Evolutionary conservation across 257 asterid genomes (phyloP), one percentile per base, ranked within the genome.

Genomic region (Euphrasia confusa): DNA sequence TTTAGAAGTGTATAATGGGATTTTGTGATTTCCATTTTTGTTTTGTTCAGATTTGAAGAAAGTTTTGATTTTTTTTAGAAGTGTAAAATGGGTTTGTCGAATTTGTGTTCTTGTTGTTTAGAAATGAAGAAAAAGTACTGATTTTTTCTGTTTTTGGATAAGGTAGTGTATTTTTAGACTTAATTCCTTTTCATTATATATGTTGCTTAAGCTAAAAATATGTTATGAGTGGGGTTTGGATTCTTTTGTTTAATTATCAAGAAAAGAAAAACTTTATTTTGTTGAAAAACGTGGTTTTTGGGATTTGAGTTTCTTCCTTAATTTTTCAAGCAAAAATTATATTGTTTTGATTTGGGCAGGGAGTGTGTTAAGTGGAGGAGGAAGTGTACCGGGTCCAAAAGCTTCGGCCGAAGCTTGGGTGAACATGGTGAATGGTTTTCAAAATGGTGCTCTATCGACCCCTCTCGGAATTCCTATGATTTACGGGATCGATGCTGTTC

Each of bases 301-400:
- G 53, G 14, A 35, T 58, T 13, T 60, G 32, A 18, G 32, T 65
- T 15, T 56, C 21, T 55, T 60, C 1, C 35, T 47, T 7, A 27
- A 26, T 48, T 64, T 17, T 54, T 15, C 7, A 50, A 3, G 18
- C 15, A 50, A 14, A n/a, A 50, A 50, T 21, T 21, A 21, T 0
- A 50, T 1, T 4, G 56, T 14, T 7, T 35, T 32, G 60, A 33
- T 13, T 55, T 74, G 30, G 70, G 45, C 53, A 85, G 94, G 94
- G 79, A 86, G 88, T 75, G 88, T 81, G 50, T 60, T 86, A 78
- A 86, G 95, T 74, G 95, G 86, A 24, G 90, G 86, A 57, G 95
- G 95, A 17, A 86, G 90, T 77, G 86, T 72, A 21, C 95, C 95
- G 44, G 84, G 73, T 27, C 86, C 88, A 0, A 77, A 83, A 66